Base-by-base conservation (phyloP, 129 eudicot genomes). In the Heracleum sosnowskyi region DNA sequence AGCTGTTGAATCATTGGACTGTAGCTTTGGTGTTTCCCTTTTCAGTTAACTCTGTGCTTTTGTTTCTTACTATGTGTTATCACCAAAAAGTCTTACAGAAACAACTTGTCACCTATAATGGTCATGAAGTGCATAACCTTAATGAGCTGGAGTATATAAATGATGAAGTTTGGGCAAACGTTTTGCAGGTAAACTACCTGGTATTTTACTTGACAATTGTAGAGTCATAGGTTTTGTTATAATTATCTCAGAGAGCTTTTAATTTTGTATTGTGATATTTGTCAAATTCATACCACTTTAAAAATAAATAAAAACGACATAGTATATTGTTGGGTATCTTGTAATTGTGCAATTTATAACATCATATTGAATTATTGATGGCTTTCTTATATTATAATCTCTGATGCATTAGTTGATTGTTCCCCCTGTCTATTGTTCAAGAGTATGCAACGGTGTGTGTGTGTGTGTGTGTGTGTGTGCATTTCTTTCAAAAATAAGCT, bases 141-240 rank as follows among this genome's bases (percentile, higher is more conserved):
- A 94, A 94, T 77, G 98, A 94, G 86, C 82, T 94, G 69, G 98
- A 94, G 88, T 94, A 83, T 73, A 79, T 94, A 70, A 78, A 90
- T 62, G 88, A 83, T 78, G 97, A 94, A 91, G 87, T 94, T 76
- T 94, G 98, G 98, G 97, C 98, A 79, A 91, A 94, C 79, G 87
- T 94, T 80, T 91, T 91, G 96, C 87, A 85, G 97, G 98, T 91
- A 80, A 47, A 13, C 72, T 45, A 72, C 63, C 18, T 40, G 18
- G 73, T 36, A 26, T 26, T 66, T 71, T 45, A 13, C 68, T 76
- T 70, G 62, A 12, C 73, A 60, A 11, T 45, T 20, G n/a, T 34
- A 75, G 5, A 46, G 76, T 31, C 11, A 26, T 5, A 47, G 42
- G 8, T 37, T 45, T 34, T 18, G 42, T 45, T 69, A 69, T 69